phyloP scores from a whole-genome alignment of 2,329 filamentous ascomycete species.

The Hymenoscyphus albidus region DNA sequence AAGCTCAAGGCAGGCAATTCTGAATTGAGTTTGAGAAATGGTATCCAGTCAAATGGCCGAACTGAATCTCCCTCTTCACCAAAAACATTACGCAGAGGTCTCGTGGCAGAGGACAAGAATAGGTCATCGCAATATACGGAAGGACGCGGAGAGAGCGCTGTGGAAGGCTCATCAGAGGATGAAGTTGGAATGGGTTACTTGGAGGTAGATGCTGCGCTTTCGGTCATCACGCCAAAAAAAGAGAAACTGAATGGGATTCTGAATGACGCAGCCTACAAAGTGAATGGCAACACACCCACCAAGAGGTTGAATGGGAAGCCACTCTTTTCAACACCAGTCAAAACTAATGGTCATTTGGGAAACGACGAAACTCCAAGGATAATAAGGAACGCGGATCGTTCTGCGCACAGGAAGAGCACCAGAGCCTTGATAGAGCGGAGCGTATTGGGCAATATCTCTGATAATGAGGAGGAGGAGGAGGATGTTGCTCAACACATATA shows the following conservation, averaged over 20 bases:
- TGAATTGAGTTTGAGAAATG: not conserved
- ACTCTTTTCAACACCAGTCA: conserved; percentile 33
- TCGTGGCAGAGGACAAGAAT: not conserved
- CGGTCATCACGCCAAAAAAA: conserved; percentile 6
- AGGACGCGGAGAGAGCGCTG: not conserved
- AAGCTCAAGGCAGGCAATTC: not conserved
- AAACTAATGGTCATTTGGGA: conserved; percentile 16
- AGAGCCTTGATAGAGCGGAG: conserved; percentile 70
- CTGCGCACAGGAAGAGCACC: conserved; percentile 81
- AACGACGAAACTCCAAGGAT: conserved; percentile 29
- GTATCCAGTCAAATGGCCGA: not conserved
- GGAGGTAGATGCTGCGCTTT: not conserved
- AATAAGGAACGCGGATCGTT: conserved; percentile 62
- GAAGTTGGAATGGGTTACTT: not conserved
- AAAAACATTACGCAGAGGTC: not conserved
- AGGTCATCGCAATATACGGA: not conserved
- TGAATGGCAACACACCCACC: conserved; percentile 23
- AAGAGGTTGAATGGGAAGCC: conserved; percentile 23
- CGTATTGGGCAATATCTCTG: conserved; percentile 58
- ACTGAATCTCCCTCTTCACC: not conserved
- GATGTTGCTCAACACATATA: conserved; percentile 67
- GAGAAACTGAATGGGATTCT: conserved; percentile 1
- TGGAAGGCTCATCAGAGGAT: not conserved
- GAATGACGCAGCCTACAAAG: not conserved
- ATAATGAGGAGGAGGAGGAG: conserved; percentile 69